Percentiles rank a stretch among this genome's conserved stretches.
Evolutionary conservation across 345 rosid genomes (phyloP).

Genomic region (Schrenkiella parvula): DNA sequence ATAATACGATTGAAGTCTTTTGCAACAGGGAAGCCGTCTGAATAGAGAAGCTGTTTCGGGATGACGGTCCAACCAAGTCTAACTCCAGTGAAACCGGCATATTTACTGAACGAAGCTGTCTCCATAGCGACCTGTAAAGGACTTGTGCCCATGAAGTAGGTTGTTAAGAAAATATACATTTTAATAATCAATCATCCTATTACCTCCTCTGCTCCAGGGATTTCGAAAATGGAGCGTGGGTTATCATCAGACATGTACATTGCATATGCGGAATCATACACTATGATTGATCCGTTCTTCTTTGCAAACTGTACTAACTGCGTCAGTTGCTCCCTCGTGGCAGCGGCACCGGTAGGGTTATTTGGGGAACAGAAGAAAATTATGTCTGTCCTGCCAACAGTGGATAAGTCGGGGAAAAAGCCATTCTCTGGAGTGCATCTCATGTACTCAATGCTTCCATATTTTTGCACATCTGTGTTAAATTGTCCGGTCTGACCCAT

Average conservation of each 20-base stretch:
- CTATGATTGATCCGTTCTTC: slow-evolving; percentile 86
- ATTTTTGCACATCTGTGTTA: slow-evolving; percentile 61
- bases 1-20: slow-evolving; percentile 84
- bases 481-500: slow-evolving; percentile 89
- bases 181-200: neutral
- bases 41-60: slow-evolving; percentile 75
- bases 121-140: slow-evolving; percentile 75
- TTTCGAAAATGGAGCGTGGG: slow-evolving; percentile 87
- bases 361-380: slow-evolving; percentile 97
- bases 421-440: slow-evolving; percentile 91
- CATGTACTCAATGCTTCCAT: slow-evolving; percentile 84
- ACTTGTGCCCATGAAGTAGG: neutral
- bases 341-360: slow-evolving; percentile 94
- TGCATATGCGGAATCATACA: slow-evolving; percentile 95
- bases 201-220: slow-evolving; percentile 98
- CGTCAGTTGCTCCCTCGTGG: slow-evolving; percentile 79
- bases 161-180: neutral
- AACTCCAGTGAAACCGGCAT: slow-evolving; percentile 96
- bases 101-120: slow-evolving; percentile 88
- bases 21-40: slow-evolving; percentile 89
- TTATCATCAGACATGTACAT: slow-evolving; percentile 80
- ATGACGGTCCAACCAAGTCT: slow-evolving; percentile 96
- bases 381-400: slow-evolving; percentile 65
- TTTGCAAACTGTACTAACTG: slow-evolving; percentile 76
- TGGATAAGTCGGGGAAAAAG: slow-evolving; percentile 87